phyloP scores from a whole-genome alignment of 1,139 yeast species.

The Taiozyma sp. region DNA sequence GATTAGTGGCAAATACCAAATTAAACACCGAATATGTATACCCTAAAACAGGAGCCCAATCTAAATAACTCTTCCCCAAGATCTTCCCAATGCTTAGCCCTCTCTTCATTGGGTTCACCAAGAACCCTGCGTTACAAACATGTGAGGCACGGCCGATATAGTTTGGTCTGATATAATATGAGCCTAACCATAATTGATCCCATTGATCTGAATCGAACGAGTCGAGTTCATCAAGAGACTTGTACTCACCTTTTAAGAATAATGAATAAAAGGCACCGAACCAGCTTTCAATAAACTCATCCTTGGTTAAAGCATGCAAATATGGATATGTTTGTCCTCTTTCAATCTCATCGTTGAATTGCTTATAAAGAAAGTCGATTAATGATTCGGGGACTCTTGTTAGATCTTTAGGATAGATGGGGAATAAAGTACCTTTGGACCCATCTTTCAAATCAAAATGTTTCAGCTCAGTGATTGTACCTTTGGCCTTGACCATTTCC shows the following conservation, averaged over 20 bases:
- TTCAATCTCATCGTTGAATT: conserved; percentile 79
- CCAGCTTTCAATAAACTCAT: conserved; percentile 78
- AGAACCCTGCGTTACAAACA: conserved; percentile 75
- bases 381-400: conserved; percentile 62
- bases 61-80: conserved; percentile 56
- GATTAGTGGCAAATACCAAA: conserved; percentile 69
- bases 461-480: conserved; percentile 26
- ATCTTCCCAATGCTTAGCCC: conserved; percentile 57
- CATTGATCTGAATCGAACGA: conserved; percentile 28
- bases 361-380: conserved; percentile 66
- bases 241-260: conserved; percentile 11
- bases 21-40: conserved; percentile 80
- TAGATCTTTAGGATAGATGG: conserved; percentile 47
- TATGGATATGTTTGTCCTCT: conserved; percentile 82
- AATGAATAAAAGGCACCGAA: conserved; percentile 74
- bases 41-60: conserved; percentile 68
- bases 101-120: conserved; percentile 51
- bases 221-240: conserved; percentile 1
- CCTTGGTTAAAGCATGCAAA: conserved; percentile 55
- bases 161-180: conserved; percentile 74
- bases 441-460: conserved; percentile 71
- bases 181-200: conserved; percentile 50
- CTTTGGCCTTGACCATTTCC: conserved; percentile 22
- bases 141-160: conserved; percentile 76
- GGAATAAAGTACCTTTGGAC: conserved; percentile 79